Evolutionary conservation across 495 filamentous ascomycete species (phyloP), one percentile per base, ranked within the genome.

Genomic region (Hypoxylon intermedium): DNA sequence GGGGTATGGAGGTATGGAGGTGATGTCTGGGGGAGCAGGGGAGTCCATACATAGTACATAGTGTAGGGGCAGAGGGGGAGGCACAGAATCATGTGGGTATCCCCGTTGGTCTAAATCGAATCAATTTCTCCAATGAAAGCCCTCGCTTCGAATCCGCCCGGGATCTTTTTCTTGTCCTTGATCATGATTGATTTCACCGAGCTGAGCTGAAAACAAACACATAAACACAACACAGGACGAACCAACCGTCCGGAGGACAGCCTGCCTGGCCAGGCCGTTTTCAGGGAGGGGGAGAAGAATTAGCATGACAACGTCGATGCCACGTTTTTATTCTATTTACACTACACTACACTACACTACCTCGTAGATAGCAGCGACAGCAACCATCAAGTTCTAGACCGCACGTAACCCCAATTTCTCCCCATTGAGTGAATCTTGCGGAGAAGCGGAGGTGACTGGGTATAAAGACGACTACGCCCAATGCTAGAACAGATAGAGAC

Each of bases 141-240:
- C n/a, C 37, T 15, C 42, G 21, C 3, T 38, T 31, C 16, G 0
- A 21, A 50, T 50, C 12, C 15, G 21, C 40, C 30, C 19, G 19
- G 45, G 30, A 44, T 37, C 44, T 43, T 48, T 59, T 43, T 46
- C n/a, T 38, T 46, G 52, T 31, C 53, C 31, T 28, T 53, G 36
- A 23, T 53, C 53, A 53, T n/a, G n/a, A n/a, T 54, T 53, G 36
- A 58, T 64, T 64, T 64, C 43, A 58, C 60, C 60, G 60, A 64
- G 53, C 43, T 31, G 48, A 57, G 33, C n/a, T n/a, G 42, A 46
- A 15, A 5, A 26, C 15, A 46, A 45, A 9, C 3, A 40, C 36
- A 18, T n/a, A 18, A 1, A 40, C 13, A 31, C 2, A 19, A 18
- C 28, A 47, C 26, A 20, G 20, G 42, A 18, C 6, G n/a, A 36